These are phyloP conservation scores for Phyllosticta citriasiana DNA, from an alignment of 2,329 filamentous ascomycete species.

Conservation along the genomic window DNA sequence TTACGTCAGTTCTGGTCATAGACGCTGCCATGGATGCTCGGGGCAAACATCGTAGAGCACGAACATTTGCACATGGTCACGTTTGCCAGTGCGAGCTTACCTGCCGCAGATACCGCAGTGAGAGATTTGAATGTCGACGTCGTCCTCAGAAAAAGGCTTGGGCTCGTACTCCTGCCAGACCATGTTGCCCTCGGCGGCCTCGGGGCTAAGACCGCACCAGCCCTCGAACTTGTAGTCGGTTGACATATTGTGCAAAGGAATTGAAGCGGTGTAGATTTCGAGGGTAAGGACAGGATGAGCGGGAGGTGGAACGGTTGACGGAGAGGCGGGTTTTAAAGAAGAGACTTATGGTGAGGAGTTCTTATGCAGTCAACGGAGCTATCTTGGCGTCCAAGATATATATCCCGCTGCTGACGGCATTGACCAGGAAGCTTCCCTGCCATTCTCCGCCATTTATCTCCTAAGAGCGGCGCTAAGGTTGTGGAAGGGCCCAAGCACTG, in stretches of 20 bases:
- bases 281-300: neutral
- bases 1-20: neutral
- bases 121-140: slow-evolving; percentile 33
- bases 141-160: slow-evolving; percentile 31
- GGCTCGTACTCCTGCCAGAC: slow-evolving; percentile 41
- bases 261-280: neutral
- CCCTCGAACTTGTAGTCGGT: slow-evolving; percentile 45
- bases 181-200: slow-evolving; percentile 44
- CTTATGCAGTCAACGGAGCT: neutral
- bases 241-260: neutral
- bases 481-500: neutral
- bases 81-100: neutral
- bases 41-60: no score
- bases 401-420: neutral
- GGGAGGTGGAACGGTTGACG: neutral
- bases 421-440: neutral
- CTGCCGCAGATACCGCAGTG: slow-evolving; percentile 27
- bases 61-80: no score
- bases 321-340: neutral
- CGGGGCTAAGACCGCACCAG: slow-evolving; percentile 44
- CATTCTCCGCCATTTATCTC: slow-evolving; percentile 6
- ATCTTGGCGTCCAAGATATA: no score
- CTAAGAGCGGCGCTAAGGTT: slow-evolving; percentile 6
- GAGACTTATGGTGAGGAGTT: neutral
- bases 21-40: no score